Evolutionary conservation across 2,329 filamentous ascomycete genomes (phyloP), one percentile per base, ranked within the genome.

Genomic region (Arthroderma sp.): DNA sequence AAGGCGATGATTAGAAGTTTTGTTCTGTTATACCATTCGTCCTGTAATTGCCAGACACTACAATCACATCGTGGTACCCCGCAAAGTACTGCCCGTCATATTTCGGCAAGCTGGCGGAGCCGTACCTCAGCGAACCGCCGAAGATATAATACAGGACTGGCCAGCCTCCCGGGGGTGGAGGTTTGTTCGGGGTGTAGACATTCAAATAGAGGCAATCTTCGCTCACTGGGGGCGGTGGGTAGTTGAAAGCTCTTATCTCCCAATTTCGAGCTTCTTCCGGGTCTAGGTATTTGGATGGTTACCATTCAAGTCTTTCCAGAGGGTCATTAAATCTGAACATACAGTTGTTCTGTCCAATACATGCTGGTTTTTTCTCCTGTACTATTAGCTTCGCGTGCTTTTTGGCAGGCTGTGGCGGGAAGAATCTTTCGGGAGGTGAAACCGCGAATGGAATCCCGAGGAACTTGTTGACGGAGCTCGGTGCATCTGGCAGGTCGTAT

Each of bases 131-230:
- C 5, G 11, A 29, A 22, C 43, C 43, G 5, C 43, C 43, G 29
- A 10, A 44, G 28, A 40, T 38, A 36, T 36, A 44, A 30, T 39
- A 44, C 9, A 44, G 15, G 7, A 44, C 36, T 8, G 43, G 43
- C 29, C 30, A 31, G 3, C 28, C 29, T 29, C 27, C 29, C 27
- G 11, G 22, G 9, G 37, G 9, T 10, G 37, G 10, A 10, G 30
- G 11, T 11, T 37, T 22, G 7, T 30, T 44, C 5, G 43, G 43
- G 15, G 15, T 40, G 15, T 44, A 40, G 36, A 44, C 36, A 15
- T 44, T 44, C 7, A 44, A 29, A 37, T 38, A 39, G 7, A 44
- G n/a, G 15, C 43, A 44, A 8, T 44, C 43, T 30, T 44, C 43
- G 8, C 41, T 43, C 29, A 36, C 41, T 5, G 30, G 22, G 1